Evolutionary conservation across 768 basidiomycete genomes (phyloP), one percentile per base, ranked within the genome.

Genomic region (Naganishia vishniacii): DNA sequence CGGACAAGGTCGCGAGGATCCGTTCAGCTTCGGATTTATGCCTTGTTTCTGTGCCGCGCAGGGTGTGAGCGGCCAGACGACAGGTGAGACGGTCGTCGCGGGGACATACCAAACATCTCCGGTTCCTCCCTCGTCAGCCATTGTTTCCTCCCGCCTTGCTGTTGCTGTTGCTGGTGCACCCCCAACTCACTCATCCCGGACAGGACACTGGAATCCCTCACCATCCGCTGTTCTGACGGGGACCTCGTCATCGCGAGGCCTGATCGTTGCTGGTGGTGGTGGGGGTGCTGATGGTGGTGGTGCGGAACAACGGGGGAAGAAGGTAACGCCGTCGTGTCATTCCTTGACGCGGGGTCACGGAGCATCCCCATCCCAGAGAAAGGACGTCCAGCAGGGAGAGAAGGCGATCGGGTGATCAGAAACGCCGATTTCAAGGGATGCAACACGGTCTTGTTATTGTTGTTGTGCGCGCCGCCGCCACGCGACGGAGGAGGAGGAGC

Each of bases 181-280:
- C 8, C 34, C 32, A 56, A 37, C 13, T 40, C 53, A 18, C 53
- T 56, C 53, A 56, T 56, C 16, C 53, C 53, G n/a, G 53, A 56
- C 53, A 56, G 32, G 53, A 56, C 53, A 34, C 53, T 56, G 13
- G 53, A 56, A 56, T 56, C 53, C 53, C 53, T 56, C n/a, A n/a
- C 42, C 42, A 44, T 44, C 42, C 37, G 37, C 37, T 40, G 37
- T 16, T 8, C 37, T 8, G 37, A 40, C 37, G 37, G 37, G 37
- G 9, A 31, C 49, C 20, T 37, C 37, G 13, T 5, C 32, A 26
- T 23, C 13, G 32, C 29, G 16, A 31, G 49, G 34, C 8, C 8
- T n/a, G 49, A 51, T 6, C 49, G 11, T 34, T 51, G 29, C 8
- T 18, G 11, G 18, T 32, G 29, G 9, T 32, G 49, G 11, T 32